A percentile compares a stretch with the other conserved stretches of the same genome.
Evolutionary conservation across 441 rosid genomes (phyloP).

Genomic region (Croton setiger): DNA sequence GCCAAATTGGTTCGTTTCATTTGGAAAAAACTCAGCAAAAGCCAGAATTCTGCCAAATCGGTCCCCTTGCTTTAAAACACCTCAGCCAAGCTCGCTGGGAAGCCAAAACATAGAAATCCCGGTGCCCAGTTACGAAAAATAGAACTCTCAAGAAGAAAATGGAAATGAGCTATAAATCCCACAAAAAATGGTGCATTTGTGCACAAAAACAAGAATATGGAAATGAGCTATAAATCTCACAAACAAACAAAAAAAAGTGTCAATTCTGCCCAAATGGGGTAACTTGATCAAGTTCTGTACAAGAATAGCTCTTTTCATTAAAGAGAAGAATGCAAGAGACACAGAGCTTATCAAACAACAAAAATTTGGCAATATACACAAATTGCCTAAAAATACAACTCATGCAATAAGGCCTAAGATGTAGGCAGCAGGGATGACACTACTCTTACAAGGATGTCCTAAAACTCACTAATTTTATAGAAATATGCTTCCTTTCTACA

Average conservation of each 20-base stretch:
- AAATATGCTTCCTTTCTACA: constrained; percentile 3
- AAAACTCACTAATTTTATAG: constrained; percentile 7
- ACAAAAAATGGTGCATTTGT: no score
- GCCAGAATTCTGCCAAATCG: no score
- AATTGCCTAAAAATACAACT: no score
- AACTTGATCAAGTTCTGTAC: background rate
- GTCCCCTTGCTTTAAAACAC: no score
- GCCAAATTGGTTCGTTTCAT: no score
- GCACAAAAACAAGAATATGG: background rate
- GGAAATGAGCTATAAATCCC: no score
- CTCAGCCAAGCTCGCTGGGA: no score
- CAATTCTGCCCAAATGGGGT: background rate
- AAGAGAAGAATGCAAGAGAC: background rate
- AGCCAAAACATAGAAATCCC: no score
- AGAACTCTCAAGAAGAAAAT: no score
- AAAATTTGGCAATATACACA: constrained; percentile 11
- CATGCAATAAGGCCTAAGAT: background rate
- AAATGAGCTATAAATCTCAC: background rate
- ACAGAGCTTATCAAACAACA: constrained; percentile 11
- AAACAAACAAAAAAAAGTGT: background rate
- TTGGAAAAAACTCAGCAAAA: no score
- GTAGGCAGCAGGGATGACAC: background rate
- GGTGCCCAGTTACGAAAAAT: no score
- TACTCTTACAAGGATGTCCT: constrained; percentile 2
- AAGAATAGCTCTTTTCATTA: background rate